Evolutionary conservation across 148 eudicot species (phyloP), one percentile per base, ranked within the genome.

Genomic region (Talinum fruticosum): DNA sequence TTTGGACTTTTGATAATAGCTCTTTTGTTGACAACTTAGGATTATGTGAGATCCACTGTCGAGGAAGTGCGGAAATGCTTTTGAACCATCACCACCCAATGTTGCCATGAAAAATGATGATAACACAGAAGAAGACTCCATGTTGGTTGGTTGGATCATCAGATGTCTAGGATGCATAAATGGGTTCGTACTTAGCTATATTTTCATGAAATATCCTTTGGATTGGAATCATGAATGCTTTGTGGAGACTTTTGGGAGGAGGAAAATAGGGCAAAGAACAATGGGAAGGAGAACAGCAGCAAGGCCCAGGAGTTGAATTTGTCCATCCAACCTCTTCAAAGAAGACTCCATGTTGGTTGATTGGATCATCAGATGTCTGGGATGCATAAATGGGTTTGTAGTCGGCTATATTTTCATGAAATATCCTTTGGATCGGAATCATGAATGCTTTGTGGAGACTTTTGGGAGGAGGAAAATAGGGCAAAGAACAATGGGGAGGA

Each of bases 11-110:
- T 35, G 73, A 77, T 6, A 72, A 79, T 37, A 76, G 80, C 24
- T 83, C 89, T 0, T 86, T 45, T 62, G 38, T 18, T 0, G 87
- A 84, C 6, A 88, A 88, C 69, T 35, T 44, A 3, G 82, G 68
- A 28, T 26, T 88, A 14, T 86, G 83, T 49, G 89, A 5, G 12
- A 3, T 28, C 87, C 86, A 14, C 49, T 81, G 67, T 74, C 83
- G 16, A 75, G 51, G 6, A 53, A 6, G 18, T 79, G 83, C 69
- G 76, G 34, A 29, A 36, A 54, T 23, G 45, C 1, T 8, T 13
- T 16, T 66, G 68, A 30, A 21, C 47, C 64, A 38, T 29, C 38
- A 36, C 24, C 21, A 38, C 5, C 44, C n/a, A n/a, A n/a, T n/a
- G n/a, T n/a, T 8, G 14, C 47, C 18, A 2, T 75, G 8, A 0